Conservation (phyloP, 441 rosid species). For the Syzygium syzygioides region DNA sequence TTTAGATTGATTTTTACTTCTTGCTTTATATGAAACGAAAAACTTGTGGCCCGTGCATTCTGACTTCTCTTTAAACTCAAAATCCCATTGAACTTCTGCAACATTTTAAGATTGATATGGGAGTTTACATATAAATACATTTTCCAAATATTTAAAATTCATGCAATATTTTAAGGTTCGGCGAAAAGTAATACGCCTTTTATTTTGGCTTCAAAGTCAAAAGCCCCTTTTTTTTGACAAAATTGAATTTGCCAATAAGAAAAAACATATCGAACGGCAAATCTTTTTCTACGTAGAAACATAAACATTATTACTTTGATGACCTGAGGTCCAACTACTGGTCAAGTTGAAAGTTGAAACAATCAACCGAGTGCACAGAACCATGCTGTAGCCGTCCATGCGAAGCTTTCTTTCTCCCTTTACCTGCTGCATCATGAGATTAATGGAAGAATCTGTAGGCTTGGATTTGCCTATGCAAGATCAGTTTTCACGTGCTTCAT, state of each 20-base stretch:
- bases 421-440: background rate
- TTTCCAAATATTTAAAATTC: background rate
- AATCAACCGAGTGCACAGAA: background rate
- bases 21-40: background rate
- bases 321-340: background rate
- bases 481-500: background rate
- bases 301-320: background rate
- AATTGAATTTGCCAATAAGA: background rate
- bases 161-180: background rate
- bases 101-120: background rate
- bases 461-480: background rate
- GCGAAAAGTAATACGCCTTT: background rate
- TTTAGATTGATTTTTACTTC: background rate
- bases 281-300: background rate
- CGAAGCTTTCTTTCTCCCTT: background rate
- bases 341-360: background rate
- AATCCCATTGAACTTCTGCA: background rate
- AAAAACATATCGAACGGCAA: background rate
- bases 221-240: too few species aligned
- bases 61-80: background rate
- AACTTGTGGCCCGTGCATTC: background rate
- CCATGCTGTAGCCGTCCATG: background rate
- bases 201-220: background rate
- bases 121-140: background rate
- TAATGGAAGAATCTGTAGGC: background rate